A percentile compares a stretch with the other conserved stretches of the same genome.
Evolutionary conservation across 176 grass and related monocot genomes (phyloP).

Genomic region (Triticum aestivum): IWGSC_CS_RefSeq_v2.1 NC_057806.1:671951769-671952268

Average conservation of each 20-base stretch:
- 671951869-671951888: background rate
- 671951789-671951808: background rate
- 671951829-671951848: background rate
- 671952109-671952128: slow-evolving; percentile 90
- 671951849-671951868: background rate
- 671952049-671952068: background rate
- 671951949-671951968: background rate
- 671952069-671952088: background rate
- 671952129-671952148: slow-evolving; percentile 88
- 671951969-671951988: background rate
- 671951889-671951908: background rate
- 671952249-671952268: background rate
- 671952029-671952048: background rate
- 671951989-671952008: background rate
- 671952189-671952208: slow-evolving; percentile 71
- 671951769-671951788: background rate
- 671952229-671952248: background rate
- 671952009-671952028: background rate
- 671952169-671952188: slow-evolving; percentile 93
- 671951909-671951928: background rate
- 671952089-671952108: slow-evolving; percentile 68
- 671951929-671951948: background rate
- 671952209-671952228: slow-evolving; percentile 1
- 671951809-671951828: background rate
- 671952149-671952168: slow-evolving; percentile 98